phyloP scores from a whole-genome alignment of 2,329 filamentous ascomycete genomes.

The Epichloe uncinata region DNA sequence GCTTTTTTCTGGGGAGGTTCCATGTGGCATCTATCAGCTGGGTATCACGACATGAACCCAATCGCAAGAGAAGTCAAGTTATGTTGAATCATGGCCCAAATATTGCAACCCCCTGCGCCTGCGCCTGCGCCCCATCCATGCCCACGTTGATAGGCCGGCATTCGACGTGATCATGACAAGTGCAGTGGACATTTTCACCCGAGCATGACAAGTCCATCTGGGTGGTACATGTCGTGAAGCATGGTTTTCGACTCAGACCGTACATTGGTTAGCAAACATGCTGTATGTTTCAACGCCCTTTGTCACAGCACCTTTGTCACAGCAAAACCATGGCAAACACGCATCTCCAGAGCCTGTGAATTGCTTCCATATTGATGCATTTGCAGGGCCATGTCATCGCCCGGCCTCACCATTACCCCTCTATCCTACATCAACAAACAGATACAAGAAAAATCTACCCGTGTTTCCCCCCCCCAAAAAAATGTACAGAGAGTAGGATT shows the following conservation, averaged over 20 bases:
- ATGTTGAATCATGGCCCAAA: background rate
- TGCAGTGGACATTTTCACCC: background rate
- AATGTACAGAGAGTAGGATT: conserved; percentile 4
- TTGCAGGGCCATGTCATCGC: background rate
- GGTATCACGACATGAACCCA: conserved; percentile 6
- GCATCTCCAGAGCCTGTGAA: background rate
- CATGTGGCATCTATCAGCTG: background rate
- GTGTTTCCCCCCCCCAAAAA: background rate
- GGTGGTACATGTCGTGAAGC: too few relatives aligned
- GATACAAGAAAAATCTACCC: background rate
- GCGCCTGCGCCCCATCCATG: background rate
- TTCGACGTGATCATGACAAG: background rate
- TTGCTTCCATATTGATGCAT: background rate
- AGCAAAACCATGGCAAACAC: too few relatives aligned
- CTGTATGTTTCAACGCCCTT: too few relatives aligned
- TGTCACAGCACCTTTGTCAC: too few relatives aligned
- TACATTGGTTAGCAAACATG: too few relatives aligned
- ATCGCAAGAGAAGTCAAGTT: background rate
- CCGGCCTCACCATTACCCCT: background rate
- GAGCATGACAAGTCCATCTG: too few relatives aligned
- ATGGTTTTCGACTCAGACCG: too few relatives aligned
- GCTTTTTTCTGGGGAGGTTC: background rate
- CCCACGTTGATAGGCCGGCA: background rate
- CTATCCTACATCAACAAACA: background rate
- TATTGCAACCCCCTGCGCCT: background rate